Evolutionary conservation across 2,329 filamentous ascomycete genomes (phyloP).

Genomic region (Stachybotrys chartarum): DNA sequence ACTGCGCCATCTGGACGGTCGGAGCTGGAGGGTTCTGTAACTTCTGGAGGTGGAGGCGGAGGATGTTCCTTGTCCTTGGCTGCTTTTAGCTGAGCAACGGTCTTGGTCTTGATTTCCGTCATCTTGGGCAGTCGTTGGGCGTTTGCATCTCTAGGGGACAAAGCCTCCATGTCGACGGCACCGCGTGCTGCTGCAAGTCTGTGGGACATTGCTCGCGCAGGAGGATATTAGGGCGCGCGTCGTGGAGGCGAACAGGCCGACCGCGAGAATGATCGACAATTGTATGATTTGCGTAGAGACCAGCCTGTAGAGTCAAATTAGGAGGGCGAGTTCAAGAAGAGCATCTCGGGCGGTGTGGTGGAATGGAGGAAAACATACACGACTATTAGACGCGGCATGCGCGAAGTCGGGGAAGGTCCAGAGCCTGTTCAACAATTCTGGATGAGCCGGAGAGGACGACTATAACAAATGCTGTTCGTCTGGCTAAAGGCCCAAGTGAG

Average conservation of each 20-base stretch:
- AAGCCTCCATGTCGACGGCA: constrained; percentile 51
- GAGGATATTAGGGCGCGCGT: neutral
- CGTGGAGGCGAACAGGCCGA: neutral
- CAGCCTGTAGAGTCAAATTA: too few species aligned
- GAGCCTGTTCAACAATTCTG: neutral
- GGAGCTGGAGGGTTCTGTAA: constrained; percentile 56
- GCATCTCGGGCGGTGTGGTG: neutral
- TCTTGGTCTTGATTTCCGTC: constrained; percentile 44
- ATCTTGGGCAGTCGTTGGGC: constrained; percentile 45
- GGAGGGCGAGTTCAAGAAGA: too few species aligned
- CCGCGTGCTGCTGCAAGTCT: constrained; percentile 41
- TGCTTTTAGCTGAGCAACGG: constrained; percentile 45
- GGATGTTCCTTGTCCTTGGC: constrained; percentile 61
- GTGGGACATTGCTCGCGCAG: constrained; percentile 33
- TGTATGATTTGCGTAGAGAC: too few species aligned
- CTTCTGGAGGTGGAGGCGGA: constrained; percentile 53
- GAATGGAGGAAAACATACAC: neutral
- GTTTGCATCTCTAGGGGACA: constrained; percentile 59
- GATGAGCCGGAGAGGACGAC: neutral
- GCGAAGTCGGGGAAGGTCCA: neutral
- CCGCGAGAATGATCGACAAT: too few species aligned
- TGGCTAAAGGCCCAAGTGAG: neutral
- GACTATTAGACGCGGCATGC: neutral
- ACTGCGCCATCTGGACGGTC: constrained; percentile 64
- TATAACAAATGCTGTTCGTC: neutral